phyloP scores from a whole-genome alignment of 352 stramenopile species.

The Globisporangium acanthophoron region DNA sequence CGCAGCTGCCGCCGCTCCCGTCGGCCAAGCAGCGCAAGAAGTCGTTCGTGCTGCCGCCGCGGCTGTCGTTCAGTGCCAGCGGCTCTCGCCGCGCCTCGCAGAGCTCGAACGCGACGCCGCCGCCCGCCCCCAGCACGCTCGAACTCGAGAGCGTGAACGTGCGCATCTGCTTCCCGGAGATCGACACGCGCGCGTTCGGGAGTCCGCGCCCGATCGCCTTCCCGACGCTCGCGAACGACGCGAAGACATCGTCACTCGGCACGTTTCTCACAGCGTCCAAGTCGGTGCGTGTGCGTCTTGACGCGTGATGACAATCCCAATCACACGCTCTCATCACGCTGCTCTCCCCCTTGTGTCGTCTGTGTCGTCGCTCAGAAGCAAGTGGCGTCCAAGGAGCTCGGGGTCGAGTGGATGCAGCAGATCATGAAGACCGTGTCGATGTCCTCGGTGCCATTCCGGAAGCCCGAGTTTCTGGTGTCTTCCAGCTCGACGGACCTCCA shows the following conservation, averaged over 20 bases:
- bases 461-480: constrained; percentile 8
- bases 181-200: constrained; percentile 24
- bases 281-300: not conserved
- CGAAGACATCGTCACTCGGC: constrained; percentile 22
- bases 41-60: constrained; percentile 9
- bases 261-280: constrained; percentile 21
- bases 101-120: not conserved
- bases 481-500: not conserved
- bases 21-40: constrained; percentile 4
- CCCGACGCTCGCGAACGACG: constrained; percentile 21
- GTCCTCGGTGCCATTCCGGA: constrained; percentile 11
- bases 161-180: constrained; percentile 24
- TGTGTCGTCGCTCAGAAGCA: not conserved
- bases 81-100: not conserved
- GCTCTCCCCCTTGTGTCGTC: no score
- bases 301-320: no score
- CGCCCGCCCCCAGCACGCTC: not conserved
- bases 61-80: not conserved
- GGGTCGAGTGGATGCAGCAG: constrained; percentile 25
- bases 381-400: constrained; percentile 8
- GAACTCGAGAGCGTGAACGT: constrained; percentile 9
- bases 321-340: no score
- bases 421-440: constrained; percentile 20
- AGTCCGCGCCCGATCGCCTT: constrained; percentile 22
- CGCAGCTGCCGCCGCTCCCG: constrained; percentile 11